Evolutionary conservation across 495 filamentous ascomycete genomes (phyloP).

Genomic region (Acidomyces sp.): DNA sequence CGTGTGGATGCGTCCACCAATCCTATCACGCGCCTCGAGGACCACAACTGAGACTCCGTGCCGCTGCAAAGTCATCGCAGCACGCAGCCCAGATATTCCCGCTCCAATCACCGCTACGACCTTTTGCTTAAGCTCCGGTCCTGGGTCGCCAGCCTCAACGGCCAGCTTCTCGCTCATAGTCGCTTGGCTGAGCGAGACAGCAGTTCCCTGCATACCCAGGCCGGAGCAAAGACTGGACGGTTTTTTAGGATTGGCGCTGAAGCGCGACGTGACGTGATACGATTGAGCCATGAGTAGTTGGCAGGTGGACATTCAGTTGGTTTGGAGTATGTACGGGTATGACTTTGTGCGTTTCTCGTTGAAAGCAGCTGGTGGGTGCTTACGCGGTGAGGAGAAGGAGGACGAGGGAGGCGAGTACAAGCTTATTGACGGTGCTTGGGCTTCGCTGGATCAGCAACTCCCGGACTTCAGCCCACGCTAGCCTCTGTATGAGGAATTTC

Average conservation of each 20-base stretch:
- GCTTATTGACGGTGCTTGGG: too few relatives aligned
- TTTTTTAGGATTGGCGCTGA: neutral
- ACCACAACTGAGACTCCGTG: conserved; percentile 14
- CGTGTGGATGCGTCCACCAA: conserved; percentile 20
- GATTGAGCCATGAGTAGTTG: neutral
- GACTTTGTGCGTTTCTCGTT: too few relatives aligned
- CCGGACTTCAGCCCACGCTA: too few relatives aligned
- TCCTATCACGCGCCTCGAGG: conserved; percentile 14
- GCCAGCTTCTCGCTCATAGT: neutral
- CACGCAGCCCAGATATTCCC: conserved; percentile 20
- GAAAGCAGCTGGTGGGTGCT: too few relatives aligned
- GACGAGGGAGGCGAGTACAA: too few relatives aligned
- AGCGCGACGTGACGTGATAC: neutral
- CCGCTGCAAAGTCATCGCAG: conserved; percentile 15
- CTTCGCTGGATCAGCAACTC: too few relatives aligned
- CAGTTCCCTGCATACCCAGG: neutral
- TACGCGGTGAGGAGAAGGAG: too few relatives aligned
- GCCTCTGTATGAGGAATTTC: too few relatives aligned
- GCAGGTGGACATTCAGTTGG: conserved; percentile 7
- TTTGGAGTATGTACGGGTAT: too few relatives aligned
- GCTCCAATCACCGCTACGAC: conserved; percentile 15
- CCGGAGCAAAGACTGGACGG: conserved; percentile 1
- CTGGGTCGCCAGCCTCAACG: neutral
- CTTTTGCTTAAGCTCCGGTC: neutral
- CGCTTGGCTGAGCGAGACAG: neutral